Evolutionary conservation across 2,329 filamentous ascomycete genomes (phyloP).

Genomic region (Rutstroemia sp.): DNA sequence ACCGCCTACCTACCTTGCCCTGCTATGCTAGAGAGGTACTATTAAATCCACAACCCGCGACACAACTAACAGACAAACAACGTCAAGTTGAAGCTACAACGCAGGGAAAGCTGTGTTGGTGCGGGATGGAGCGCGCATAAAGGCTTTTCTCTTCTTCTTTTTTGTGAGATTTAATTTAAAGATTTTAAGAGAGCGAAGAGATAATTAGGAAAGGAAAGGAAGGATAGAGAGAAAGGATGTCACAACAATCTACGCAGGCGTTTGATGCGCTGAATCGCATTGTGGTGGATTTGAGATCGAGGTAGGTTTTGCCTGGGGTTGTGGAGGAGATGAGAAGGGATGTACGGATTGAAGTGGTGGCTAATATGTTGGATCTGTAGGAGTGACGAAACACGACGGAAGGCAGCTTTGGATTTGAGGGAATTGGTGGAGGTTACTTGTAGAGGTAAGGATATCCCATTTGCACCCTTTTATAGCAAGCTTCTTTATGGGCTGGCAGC

Average conservation of each 20-base stretch:
- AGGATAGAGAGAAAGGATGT: constrained; percentile 24
- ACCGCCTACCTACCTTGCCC: not conserved
- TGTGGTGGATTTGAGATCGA: constrained; percentile 26
- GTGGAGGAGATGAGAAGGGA: not conserved
- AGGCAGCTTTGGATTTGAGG: constrained; percentile 28
- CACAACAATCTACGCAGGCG: constrained; percentile 26
- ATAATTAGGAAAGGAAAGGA: no score
- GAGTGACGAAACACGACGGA: constrained; percentile 28
- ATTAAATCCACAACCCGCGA: not conserved
- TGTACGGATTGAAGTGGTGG: not conserved
- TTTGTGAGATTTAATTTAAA: no score
- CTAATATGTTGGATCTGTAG: constrained; percentile 13
- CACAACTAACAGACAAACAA: not conserved
- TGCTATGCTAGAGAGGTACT: not conserved
- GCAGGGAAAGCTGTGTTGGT: constrained; percentile 14
- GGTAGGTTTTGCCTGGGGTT: constrained; percentile 14
- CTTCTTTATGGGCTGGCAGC: no score
- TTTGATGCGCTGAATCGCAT: constrained; percentile 27
- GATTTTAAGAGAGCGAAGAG: no score
- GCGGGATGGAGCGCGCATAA: constrained; percentile 21
- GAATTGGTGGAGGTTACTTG: constrained; percentile 28
- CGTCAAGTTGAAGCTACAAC: not conserved
- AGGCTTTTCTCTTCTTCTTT: not conserved
- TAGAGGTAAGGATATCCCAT: constrained; percentile 23
- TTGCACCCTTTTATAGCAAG: not conserved